These are phyloP conservation scores for Saccharum hybrid DNA, from an alignment of 202 grass and related monocot genomes.

Conservation along the genomic window DNA sequence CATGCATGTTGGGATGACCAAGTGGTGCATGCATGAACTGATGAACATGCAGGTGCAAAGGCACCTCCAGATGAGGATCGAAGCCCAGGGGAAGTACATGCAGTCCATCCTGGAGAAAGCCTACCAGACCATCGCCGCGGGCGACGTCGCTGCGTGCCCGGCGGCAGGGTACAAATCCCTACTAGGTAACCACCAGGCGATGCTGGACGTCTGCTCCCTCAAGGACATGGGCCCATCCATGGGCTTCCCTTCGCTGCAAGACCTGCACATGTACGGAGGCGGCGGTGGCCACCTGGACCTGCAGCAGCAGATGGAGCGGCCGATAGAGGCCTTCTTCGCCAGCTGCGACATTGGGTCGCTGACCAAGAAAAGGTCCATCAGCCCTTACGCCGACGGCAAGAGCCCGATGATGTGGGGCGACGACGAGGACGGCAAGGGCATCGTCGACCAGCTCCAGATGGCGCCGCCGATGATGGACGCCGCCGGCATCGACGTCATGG, in stretches of 20 bases:
- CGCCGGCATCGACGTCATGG: conserved; percentile 61
- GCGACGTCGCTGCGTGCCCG: conserved; percentile 40
- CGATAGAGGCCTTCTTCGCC: conserved; percentile 73
- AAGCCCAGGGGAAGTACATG: conserved; percentile 98
- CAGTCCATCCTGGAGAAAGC: conserved; percentile 97
- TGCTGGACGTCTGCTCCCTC: conserved; percentile 71
- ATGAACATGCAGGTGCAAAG: no score
- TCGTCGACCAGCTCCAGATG: conserved; percentile 66
- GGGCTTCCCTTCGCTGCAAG: conserved; percentile 75
- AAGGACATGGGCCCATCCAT: conserved; percentile 67
- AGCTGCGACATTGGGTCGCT: conserved; percentile 56
- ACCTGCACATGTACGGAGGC: conserved; percentile 71
- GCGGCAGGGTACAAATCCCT: conserved; percentile 59
- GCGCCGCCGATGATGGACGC: conserved; percentile 60
- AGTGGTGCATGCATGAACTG: conserved; percentile 40
- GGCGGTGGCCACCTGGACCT: conserved; percentile 63
- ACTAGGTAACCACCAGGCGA: conserved; percentile 51
- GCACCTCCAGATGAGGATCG: conserved; percentile 97
- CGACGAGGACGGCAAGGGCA: conserved; percentile 50
- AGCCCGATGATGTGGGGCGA: conserved; percentile 84
- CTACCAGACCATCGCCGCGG: conserved; percentile 68
- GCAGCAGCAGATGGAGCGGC: conserved; percentile 75
- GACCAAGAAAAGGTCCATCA: conserved; percentile 68
- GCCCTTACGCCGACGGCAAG: conserved; percentile 57
- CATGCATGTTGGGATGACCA: not conserved